Conservation (phyloP, 148 eudicot genomes). For the Rhododendron molle region DNA sequence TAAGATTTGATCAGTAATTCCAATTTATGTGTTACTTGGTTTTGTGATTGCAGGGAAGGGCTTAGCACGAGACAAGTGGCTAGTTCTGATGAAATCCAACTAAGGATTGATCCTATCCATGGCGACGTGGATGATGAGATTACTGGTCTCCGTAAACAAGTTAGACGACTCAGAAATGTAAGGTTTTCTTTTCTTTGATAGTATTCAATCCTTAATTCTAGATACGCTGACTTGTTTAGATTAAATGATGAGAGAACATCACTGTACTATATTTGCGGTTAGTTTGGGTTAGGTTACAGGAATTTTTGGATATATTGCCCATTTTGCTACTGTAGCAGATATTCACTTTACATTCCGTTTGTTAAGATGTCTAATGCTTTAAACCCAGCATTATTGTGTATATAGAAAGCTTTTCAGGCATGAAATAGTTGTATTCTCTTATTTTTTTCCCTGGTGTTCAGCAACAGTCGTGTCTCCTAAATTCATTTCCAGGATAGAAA, state of each 20-base stretch:
- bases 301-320: not conserved
- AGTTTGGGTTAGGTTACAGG: not conserved
- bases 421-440: not conserved
- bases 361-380: not conserved
- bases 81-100: slow-evolving; percentile 59
- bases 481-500: not conserved
- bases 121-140: slow-evolving; percentile 73
- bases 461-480: not conserved
- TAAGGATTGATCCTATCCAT: slow-evolving; percentile 73
- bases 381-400: not conserved
- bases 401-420: not conserved
- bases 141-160: slow-evolving; percentile 69
- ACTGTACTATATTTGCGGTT: not conserved
- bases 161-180: slow-evolving; percentile 59
- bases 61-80: slow-evolving; percentile 59
- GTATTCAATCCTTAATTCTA: not conserved
- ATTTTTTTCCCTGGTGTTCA: not conserved
- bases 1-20: no score
- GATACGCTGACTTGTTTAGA: not conserved
- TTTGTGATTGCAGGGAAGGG: slow-evolving; percentile 49
- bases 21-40: not conserved
- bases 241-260: not conserved
- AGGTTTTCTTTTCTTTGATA: not conserved
- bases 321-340: not conserved
- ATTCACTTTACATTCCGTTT: not conserved